Evolutionary conservation across 1,284 basidiomycete genomes (phyloP), one percentile per base, ranked within the genome.

Genomic region (Mycena citricolor): DNA sequence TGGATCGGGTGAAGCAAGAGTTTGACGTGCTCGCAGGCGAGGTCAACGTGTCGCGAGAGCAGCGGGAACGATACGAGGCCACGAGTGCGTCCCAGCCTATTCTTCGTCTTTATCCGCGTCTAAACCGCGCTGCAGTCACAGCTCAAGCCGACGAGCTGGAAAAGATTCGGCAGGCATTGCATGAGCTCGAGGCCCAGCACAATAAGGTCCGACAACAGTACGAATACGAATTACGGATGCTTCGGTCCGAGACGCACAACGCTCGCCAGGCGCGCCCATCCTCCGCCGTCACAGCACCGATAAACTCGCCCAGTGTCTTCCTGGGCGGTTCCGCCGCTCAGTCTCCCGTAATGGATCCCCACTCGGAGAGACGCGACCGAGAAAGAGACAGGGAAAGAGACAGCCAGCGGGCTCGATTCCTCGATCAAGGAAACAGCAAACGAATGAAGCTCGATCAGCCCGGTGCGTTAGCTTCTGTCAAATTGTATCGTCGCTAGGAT

Each of bases 11-110:
- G 56, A 72, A 73, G 51, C 68, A 70, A 33, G 81, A 82, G 61
- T 81, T 79, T 55, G 81, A 83, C 52, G 61, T 65, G n/a, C 67
- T 80, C 30, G 65, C 70, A 7, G 66, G 63, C 47, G 78, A 82
- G 55, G 71, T 72, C 16, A 64, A 61, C 14, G 58, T 71, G 23
- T 66, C 76, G 59, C 74, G 76, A 50, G 62, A 61, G 14, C 76
- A 81, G 62, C 60, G 78, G 41, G 78, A 81, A 53, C 77, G 82
- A 53, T 79, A 75, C 61, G 79, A 82, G 58, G 63, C 65, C 17
- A 74, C 79, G 55, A 65, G 47, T 49, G 38, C 33, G 42, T 39
- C 7, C 4, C 24, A 33, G 13, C 20, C 4, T 17, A 17, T 44
- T 23, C 30, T 30, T 25, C 29, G 17, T 44, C 22, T 13, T n/a